Evolutionary conservation across 371 early-diverging fungal genomes (phyloP), one percentile per base, ranked within the genome.

Genomic region (Mortierella sp.): DNA sequence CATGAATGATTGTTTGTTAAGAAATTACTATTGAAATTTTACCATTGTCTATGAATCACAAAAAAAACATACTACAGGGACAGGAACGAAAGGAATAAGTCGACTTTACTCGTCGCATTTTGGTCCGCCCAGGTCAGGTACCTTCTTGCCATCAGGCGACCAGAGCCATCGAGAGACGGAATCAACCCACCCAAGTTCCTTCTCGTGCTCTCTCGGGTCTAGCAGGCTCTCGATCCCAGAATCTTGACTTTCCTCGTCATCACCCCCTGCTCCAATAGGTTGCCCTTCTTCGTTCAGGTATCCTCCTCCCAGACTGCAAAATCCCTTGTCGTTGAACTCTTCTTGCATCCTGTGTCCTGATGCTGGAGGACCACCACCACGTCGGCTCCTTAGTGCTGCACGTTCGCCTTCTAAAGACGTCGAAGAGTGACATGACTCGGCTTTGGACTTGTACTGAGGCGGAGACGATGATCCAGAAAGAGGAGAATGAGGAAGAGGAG

Each of bases 81-180:
- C 24, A 21, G 10, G 24, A 46, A 54, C 21, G 57, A 28, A 50
- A 24, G 37, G 55, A 53, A 37, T 4, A 40, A 40, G 43, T 4
- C n/a, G 51, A 37, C 26, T 19, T 64, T n/a, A 57, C 59, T 40
- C 40, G 53, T 37, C 34, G 53, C 31, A 75, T 28, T 46, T 24
- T 57, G n/a, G 43, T 57, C 57, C 37, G 26, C 40, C 26, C 10
- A 37, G 59, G 16, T 74, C 74, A 10, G 43, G 74, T 10, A 24
- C 72, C 57, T 34, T 77, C 31, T 31, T 77, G 21, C 72, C 77
- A n/a, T 77, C 77, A 11, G 71, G 61, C 16, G 64, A 57, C 77
- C 77, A 71, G 24, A 77, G 48, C 77, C 77, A 77, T 14, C 77
- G 71, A 26, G 77, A 77, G 24, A 77, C 53, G 4, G 72, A 71